A percentile compares a stretch with the other conserved stretches of the same genome.
phyloP scores from a whole-genome alignment of 306 rosid genomes.

The Vigna angularis region DNA sequence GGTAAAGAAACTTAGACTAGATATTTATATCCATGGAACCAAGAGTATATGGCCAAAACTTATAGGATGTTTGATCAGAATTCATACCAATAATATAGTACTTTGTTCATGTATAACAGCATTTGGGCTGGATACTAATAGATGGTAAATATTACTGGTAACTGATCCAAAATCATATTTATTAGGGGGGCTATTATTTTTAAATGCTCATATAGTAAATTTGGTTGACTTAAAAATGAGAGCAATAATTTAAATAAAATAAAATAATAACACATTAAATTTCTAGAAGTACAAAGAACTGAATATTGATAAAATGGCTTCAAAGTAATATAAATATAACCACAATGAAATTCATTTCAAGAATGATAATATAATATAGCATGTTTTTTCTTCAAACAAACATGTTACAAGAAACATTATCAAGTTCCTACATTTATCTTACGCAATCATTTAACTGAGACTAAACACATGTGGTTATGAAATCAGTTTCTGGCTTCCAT shows the following conservation, averaged over 20 bases:
- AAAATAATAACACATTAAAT: background rate
- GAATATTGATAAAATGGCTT: background rate
- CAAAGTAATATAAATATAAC: background rate
- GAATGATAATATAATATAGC: background rate
- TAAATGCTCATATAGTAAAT: background rate
- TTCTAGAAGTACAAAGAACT: background rate
- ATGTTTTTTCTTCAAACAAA: conserved; percentile 7
- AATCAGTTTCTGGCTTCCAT: background rate
- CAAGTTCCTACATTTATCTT: background rate
- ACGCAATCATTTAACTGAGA: background rate
- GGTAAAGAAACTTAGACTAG: background rate
- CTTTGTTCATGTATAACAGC: background rate
- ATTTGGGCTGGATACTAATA: background rate
- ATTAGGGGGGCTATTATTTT: conserved; percentile 7
- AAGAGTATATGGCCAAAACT: background rate
- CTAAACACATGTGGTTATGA: background rate
- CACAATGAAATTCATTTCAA: background rate
- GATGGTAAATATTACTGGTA: background rate
- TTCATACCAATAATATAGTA: background rate
- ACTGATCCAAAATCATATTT: background rate
- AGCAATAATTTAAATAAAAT: conserved; percentile 6
- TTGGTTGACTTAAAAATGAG: background rate
- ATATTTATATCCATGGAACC: background rate
- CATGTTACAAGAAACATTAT: background rate
- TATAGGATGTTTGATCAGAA: background rate